Evolutionary conservation across 1,284 basidiomycete genomes (phyloP), one percentile per base, ranked within the genome.

Genomic region (Papiliotrema laurentii): DNA sequence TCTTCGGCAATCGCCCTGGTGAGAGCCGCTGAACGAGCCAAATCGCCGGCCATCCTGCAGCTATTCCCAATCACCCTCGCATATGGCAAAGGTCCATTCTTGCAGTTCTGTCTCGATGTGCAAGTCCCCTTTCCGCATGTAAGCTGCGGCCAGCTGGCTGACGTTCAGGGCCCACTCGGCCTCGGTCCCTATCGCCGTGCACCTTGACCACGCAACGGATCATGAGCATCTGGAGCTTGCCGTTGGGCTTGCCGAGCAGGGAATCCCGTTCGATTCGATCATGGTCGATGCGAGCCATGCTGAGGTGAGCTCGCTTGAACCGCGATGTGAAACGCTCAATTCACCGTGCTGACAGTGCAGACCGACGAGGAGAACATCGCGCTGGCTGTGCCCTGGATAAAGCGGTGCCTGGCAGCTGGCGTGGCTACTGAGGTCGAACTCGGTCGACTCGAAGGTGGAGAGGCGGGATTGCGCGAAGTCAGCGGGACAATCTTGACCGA

Each of bases 91-190:
- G 67, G 61, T 21, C 46, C 63, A 5, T 66, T 67, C 53, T 52
- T 68, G 5, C 63, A 56, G 30, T 65, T 63, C 51, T 67, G 61
- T 49, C 50, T 69, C 13, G 61, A 61, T 38, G 39, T 69, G 65
- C 68, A 45, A 50, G 63, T 50, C 7, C 13, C 7, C 19, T 45
- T 35, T 14, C 31, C 21, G 26, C 25, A 24, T 18, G 1, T 14
- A 16, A 25, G n/a, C n/a, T n/a, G n/a, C n/a, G n/a, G 19, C 3
- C 24, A 37, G 13, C n/a, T 26, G 30, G 19, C 14, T 86, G 43
- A 61, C 69, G 85, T 85, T 83, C 58, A 86, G 85, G 4, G 67
- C 67, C 10, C 69, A 71, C 53, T 54, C 49, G 21, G 76, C 75
- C 6, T 64, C 71, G 2, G 72, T 78, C 18, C 69, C 71, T 9